Evolutionary conservation across 75 land plant species (phyloP).

Genomic region (Selaginella tamariscina): DNA sequence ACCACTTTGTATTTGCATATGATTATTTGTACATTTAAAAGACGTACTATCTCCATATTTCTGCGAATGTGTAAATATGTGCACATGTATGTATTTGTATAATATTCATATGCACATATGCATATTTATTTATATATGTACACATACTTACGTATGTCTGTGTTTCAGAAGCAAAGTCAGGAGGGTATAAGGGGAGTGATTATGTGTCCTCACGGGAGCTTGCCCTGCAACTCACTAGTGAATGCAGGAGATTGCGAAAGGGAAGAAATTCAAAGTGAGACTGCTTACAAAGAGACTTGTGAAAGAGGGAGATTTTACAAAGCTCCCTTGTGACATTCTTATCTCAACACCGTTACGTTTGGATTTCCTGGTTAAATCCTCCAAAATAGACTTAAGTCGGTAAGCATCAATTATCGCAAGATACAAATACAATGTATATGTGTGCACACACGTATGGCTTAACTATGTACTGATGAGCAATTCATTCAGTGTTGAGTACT

Average conservation of each 20-base stretch:
- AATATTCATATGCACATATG: too few species aligned
- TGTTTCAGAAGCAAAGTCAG: conserved; percentile 36
- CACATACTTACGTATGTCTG: neutral
- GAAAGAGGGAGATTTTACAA: conserved; percentile 54
- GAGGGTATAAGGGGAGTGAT: conserved; percentile 74
- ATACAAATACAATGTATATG: neutral
- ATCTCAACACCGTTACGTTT: conserved; percentile 85
- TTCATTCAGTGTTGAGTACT: conserved; percentile 71
- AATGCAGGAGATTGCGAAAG: conserved; percentile 64
- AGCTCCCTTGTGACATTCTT: conserved; percentile 70
- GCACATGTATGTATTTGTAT: too few species aligned
- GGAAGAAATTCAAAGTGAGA: conserved; percentile 57
- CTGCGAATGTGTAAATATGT: neutral
- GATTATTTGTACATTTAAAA: too few species aligned
- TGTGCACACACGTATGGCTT: neutral
- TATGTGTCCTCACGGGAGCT: conserved; percentile 82
- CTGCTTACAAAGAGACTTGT: conserved; percentile 64
- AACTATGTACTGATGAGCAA: neutral
- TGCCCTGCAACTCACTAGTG: conserved; percentile 79
- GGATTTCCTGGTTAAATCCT: conserved; percentile 43
- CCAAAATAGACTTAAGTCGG: conserved; percentile 70
- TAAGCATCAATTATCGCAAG: conserved; percentile 13
- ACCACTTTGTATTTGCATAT: too few species aligned
- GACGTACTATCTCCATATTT: neutral
- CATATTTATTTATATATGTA: neutral